Percentiles rank a stretch among this genome's conserved stretches.
phyloP scores from a whole-genome alignment of 208 protist species.

The Novymonas esmeraldas region DNA sequence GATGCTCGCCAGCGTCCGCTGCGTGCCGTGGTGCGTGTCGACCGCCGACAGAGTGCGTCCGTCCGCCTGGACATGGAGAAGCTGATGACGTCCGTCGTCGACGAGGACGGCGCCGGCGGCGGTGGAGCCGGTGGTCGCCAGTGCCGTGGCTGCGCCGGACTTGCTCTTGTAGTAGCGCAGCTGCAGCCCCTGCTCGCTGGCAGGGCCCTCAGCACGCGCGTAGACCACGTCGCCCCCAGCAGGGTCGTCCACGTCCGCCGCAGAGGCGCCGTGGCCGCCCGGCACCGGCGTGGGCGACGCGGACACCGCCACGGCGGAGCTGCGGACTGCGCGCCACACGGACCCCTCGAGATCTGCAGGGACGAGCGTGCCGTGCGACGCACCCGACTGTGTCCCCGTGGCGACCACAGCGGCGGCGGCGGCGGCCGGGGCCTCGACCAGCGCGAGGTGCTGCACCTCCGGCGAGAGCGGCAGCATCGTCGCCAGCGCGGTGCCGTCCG shows the following conservation, averaged over 20 bases:
- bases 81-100: slow-evolving; percentile 41
- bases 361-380: not conserved
- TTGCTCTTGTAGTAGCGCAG: slow-evolving; percentile 26
- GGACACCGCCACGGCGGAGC: not conserved
- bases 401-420: not conserved
- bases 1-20: slow-evolving; percentile 15
- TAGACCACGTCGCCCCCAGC: slow-evolving; percentile 19
- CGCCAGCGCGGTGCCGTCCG: slow-evolving; percentile 10
- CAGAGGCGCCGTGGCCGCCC: not conserved
- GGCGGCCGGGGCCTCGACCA: slow-evolving; percentile 15
- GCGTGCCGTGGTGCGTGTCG: slow-evolving; percentile 24
- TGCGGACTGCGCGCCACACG: slow-evolving; percentile 15
- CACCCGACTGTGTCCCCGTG: not conserved
- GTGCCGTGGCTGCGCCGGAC: not conserved
- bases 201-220: slow-evolving; percentile 25
- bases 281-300: not conserved
- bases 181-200: slow-evolving; percentile 17
- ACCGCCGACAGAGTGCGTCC: slow-evolving; percentile 14
- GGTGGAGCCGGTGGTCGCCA: not conserved
- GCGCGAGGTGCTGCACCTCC: slow-evolving; percentile 14
- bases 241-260: slow-evolving; percentile 7
- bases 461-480: slow-evolving; percentile 18
- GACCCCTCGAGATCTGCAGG: slow-evolving; percentile 19
- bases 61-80: slow-evolving; percentile 25
- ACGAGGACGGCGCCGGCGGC: slow-evolving; percentile 18